Percentiles rank a stretch among this genome's conserved stretches.
These are phyloP conservation scores for Cylindrodendrum hubeiense DNA, from an alignment of 2,329 filamentous ascomycete species.

Conservation along the genomic window DNA sequence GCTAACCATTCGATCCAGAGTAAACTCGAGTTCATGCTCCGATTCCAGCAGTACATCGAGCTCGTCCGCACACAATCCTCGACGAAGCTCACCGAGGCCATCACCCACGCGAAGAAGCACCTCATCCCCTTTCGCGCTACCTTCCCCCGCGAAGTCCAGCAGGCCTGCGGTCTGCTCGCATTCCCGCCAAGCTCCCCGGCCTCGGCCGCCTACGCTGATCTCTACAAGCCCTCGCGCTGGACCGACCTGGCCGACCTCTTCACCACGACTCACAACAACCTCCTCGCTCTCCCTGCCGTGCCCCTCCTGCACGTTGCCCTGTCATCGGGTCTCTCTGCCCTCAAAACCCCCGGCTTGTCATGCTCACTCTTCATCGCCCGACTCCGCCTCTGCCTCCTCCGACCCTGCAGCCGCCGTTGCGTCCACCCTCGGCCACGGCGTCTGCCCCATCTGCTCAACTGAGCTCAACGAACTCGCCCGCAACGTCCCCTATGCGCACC, in stretches of 20 bases:
- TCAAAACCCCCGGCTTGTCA: slow-evolving; percentile 96
- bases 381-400: slow-evolving; percentile 63
- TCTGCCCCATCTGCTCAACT: slow-evolving; percentile 96
- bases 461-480: slow-evolving; percentile 93
- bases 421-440: slow-evolving; percentile 72
- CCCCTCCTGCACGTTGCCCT: slow-evolving; percentile 93
- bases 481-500: slow-evolving; percentile 92
- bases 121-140: slow-evolving; percentile 77
- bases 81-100: slow-evolving; percentile 79
- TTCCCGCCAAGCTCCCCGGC: slow-evolving; percentile 68
- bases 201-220: slow-evolving; percentile 58
- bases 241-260: slow-evolving; percentile 82
- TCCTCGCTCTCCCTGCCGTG: slow-evolving; percentile 84
- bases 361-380: slow-evolving; percentile 20
- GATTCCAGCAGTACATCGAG: slow-evolving; percentile 95
- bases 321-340: slow-evolving; percentile 89
- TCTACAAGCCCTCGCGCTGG: slow-evolving; percentile 84
- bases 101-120: slow-evolving; percentile 85
- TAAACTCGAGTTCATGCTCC: slow-evolving; percentile 91
- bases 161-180: slow-evolving; percentile 85
- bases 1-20: slow-evolving; percentile 62
- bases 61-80: slow-evolving; percentile 77
- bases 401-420: slow-evolving; percentile 43
- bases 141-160: slow-evolving; percentile 76
- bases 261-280: slow-evolving; percentile 84